Evolutionary conservation across 129 eudicot genomes (phyloP), one percentile per base, ranked within the genome.

Genomic region (Kitagawia praeruptora): DNA sequence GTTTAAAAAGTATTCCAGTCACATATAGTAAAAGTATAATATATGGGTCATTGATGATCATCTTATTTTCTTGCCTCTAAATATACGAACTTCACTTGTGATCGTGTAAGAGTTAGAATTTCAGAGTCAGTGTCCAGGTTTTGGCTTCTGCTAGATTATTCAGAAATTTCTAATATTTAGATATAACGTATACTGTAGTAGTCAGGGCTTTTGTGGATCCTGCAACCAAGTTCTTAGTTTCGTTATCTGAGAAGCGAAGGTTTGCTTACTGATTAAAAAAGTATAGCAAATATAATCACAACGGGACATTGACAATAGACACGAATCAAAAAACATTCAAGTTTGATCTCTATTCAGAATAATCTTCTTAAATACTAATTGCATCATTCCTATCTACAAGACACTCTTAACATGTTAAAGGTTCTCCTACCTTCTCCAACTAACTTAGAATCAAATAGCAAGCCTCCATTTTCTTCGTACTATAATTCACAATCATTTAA

Each of bases 11-110:
- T 38, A 74, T 31, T 31, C 40, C 4, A 27, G 23, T 67, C 42
- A 67, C 73, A 67, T 38, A n/a, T 31, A 67, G 19, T 12, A 12
- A 34, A 66, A 12, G 28, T 6, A 61, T 46, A 69, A 28, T 16
- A 28, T 63, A 37, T 58, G 53, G 80, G 47, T 18, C 64, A 42
- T 73, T 58, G 82, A 42, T 39, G 70, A 31, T 70, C 48, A 21
- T 75, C 39, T 31, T 25, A 51, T 54, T 23, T 41, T 61, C 49
- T 11, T 39, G 41, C 28, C 8, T 21, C 41, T 6, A 66, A 25
- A 66, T 13, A 12, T 31, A 28, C 3, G 7, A 40, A 21, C 49
- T 71, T 58, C 14, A 58, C 31, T 25, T 48, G 27, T 40, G 76
- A 41, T 37, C 14, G 70, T 37, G 13, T 69, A 49, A 6, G 21